Base-by-base conservation (phyloP, 1,284 basidiomycete genomes). In the Cutaneotrichosporon cyanovorans region DNA sequence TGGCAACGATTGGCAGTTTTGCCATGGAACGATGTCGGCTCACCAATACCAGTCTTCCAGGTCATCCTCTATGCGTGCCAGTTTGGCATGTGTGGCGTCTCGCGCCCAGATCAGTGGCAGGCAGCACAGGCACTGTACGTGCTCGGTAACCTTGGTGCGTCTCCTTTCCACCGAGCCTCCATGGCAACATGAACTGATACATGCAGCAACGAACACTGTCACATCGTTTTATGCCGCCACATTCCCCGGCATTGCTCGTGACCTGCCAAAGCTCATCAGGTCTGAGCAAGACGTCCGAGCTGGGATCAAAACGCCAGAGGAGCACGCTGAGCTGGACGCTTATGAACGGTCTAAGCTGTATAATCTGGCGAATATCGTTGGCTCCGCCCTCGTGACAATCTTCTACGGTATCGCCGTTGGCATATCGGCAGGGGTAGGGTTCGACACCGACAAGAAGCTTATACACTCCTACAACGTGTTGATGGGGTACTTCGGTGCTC, bases 261-360 rank as follows among this genome's bases (percentile, higher is more conserved):
- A 56, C 38, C 39, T 53, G 35, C 55, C 55, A 5, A 31, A 42
- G 11, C 40, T 56, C 19, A 45, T 56, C 22, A 36, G 42, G 23
- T 50, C 48, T 7, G 55, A 56, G 38, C 32, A 50, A 12, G 42
- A 53, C 7, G 55, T 56, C 5, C 21, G 21, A 8, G 23, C 14
- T 7, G 55, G 51, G 1, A 21, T 34, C 18, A 56, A 40, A 31
- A 45, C 48, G 3, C 39, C 55, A 15, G 55, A 56, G 40, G 51
- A 43, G 21, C 55, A 56, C 34, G 51, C 33, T 30, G 12, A 33
- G 25, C 35, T 53, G 11, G 55, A 50, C 42, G 37, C 37, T 30
- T 53, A 42, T 20, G 48, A 53, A 30, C 51, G 55, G 14, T 44
- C 55, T 25, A 56, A 50, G 46, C 47, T 56, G 15, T 46, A 43